These are phyloP conservation scores for Sporormia fimetaria DNA, from an alignment of 495 filamentous ascomycete genomes.

Conservation along the genomic window DNA sequence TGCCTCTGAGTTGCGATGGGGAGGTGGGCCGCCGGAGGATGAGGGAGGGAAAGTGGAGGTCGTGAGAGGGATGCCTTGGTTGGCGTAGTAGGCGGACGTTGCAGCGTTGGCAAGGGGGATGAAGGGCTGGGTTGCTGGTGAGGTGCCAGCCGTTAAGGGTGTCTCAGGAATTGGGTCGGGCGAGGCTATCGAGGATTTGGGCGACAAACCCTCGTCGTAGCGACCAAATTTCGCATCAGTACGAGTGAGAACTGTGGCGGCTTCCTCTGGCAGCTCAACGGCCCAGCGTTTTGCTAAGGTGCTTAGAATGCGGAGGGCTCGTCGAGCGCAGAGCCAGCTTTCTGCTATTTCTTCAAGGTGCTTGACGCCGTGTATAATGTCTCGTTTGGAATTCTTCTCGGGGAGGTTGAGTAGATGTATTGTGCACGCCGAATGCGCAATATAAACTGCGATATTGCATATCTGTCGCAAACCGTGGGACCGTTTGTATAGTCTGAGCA, in stretches of 20 bases:
- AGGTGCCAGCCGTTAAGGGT: neutral
- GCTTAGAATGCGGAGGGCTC: constrained; percentile 74
- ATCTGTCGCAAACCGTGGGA: constrained; percentile 85
- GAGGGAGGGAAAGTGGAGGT: constrained; percentile 7
- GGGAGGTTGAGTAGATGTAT: constrained; percentile 89
- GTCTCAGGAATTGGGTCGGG: neutral
- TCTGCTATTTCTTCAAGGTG: constrained; percentile 94
- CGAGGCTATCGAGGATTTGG: constrained; percentile 4
- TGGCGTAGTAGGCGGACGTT: constrained; percentile 19
- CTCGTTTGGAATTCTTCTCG: constrained; percentile 75
- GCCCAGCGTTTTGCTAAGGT: constrained; percentile 82
- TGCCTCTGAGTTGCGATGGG: constrained; percentile 12
- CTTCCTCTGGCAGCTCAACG: constrained; percentile 76
- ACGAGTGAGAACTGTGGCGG: constrained; percentile 56
- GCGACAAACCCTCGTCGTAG: constrained; percentile 19
- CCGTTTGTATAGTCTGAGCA: constrained; percentile 86
- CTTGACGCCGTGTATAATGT: constrained; percentile 81
- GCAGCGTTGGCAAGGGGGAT: constrained; percentile 6
- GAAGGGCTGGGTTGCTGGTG: constrained; percentile 11
- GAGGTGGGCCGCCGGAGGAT: neutral
- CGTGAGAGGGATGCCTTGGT: constrained; percentile 6
- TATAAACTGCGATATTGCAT: constrained; percentile 91
- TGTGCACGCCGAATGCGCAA: constrained; percentile 83
- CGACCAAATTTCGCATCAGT: constrained; percentile 43
- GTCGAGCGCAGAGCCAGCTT: constrained; percentile 80